Evolutionary conservation across 768 basidiomycete species (phyloP).

Genomic region (Pulveroboletus sp.): DNA sequence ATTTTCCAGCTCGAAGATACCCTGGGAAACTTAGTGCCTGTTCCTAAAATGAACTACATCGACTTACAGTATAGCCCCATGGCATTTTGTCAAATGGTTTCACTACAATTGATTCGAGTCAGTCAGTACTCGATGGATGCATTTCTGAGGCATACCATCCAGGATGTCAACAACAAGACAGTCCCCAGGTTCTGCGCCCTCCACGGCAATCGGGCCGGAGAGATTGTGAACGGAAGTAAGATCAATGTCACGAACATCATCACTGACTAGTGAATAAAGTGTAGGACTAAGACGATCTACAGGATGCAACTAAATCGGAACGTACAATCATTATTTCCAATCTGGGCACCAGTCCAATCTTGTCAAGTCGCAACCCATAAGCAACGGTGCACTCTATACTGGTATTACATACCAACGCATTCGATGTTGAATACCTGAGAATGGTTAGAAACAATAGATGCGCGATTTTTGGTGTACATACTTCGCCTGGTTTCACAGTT

Average conservation of each 20-base stretch:
- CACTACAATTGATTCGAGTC: constrained; percentile 35
- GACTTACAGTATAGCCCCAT: constrained; percentile 71
- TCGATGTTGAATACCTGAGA: constrained; percentile 65
- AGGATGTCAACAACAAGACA: constrained; percentile 78
- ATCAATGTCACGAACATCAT: constrained; percentile 67
- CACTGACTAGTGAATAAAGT: constrained; percentile 42
- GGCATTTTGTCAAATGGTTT: constrained; percentile 72
- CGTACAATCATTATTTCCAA: constrained; percentile 71
- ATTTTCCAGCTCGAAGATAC: constrained; percentile 72
- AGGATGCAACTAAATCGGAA: not conserved
- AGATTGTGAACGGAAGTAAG: constrained; percentile 68
- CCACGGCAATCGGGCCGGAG: constrained; percentile 72
- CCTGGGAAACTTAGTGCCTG: constrained; percentile 34
- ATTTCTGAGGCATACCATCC: constrained; percentile 45
- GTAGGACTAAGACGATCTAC: not conserved
- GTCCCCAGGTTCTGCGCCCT: constrained; percentile 77
- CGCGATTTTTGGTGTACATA: constrained; percentile 13
- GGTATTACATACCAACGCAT: constrained; percentile 51
- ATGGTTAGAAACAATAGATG: not conserved
- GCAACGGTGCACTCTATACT: not conserved
- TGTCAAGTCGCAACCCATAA: constrained; percentile 1
- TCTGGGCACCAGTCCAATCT: constrained; percentile 82
- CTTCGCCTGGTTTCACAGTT: constrained; percentile 63
- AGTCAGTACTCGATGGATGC: not conserved
- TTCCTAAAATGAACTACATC: no score